Evolutionary conservation across 768 basidiomycete genomes (phyloP).

Genomic region (Gloeostereum incarnatum): DNA sequence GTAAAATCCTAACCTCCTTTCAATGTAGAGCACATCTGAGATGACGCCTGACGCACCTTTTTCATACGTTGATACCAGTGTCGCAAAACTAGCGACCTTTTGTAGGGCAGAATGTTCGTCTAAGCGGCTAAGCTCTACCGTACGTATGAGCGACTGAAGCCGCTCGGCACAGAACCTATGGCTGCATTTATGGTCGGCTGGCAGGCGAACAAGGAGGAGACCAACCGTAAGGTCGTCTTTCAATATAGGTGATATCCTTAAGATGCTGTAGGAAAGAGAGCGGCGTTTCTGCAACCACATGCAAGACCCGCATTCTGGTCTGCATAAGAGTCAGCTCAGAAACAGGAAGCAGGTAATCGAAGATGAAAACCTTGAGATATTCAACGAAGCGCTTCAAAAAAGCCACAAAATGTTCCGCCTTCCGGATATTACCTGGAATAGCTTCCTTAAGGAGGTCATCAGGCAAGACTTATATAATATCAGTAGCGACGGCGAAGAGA

Average conservation of each 20-base stretch:
- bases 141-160: conserved; percentile 87
- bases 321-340: conserved; percentile 18
- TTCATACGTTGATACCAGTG: conserved; percentile 95
- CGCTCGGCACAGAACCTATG: conserved; percentile 93
- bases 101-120: conserved; percentile 91
- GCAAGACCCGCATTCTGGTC: conserved; percentile 99
- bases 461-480: conserved; percentile 59
- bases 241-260: conserved; percentile 98
- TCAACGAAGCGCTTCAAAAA: conserved; percentile 98
- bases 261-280: conserved; percentile 94
- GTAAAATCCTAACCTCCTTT: conserved; percentile 96
- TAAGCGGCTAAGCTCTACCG: conserved; percentile 78
- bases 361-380: conserved; percentile 77
- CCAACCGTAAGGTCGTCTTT: conserved; percentile 85
- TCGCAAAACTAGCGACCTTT: conserved; percentile 94
- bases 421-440: conserved; percentile 95
- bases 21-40: conserved; percentile 3
- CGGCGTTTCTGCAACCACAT: conserved; percentile 98
- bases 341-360: conserved; percentile 4
- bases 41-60: conserved; percentile 50
- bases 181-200: conserved; percentile 1
- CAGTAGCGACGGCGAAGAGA: not conserved
- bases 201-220: conserved; percentile 5
- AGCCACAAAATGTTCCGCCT: conserved; percentile 98
- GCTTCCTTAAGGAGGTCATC: conserved; percentile 94